phyloP scores from a whole-genome alignment of 1,284 basidiomycete species.

The Moesziomyces antarcticus region DNA sequence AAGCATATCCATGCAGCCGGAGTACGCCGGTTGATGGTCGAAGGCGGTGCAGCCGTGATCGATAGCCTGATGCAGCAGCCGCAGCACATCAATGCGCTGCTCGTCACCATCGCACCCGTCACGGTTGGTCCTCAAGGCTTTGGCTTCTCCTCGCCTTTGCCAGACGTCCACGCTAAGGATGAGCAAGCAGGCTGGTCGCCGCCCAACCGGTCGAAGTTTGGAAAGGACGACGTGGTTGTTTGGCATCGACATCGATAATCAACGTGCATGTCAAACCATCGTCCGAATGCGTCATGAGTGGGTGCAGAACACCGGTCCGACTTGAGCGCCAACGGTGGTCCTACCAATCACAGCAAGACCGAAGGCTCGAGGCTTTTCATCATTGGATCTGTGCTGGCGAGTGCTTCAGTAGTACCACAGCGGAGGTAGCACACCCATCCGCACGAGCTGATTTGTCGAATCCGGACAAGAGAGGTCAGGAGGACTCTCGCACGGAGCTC shows the following conservation, averaged over 20 bases:
- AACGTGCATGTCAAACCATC: too few relatives aligned
- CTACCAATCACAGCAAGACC: too few relatives aligned
- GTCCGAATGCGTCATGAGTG: too few relatives aligned
- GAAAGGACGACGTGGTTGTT: constrained; percentile 27
- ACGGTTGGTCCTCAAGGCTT: constrained; percentile 22
- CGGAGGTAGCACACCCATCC: too few relatives aligned
- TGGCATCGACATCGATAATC: constrained; percentile 19
- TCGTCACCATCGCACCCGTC: constrained; percentile 37
- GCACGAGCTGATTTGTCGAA: too few relatives aligned
- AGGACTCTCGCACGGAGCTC: too few relatives aligned
- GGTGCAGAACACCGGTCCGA: too few relatives aligned
- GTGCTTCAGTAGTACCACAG: too few relatives aligned
- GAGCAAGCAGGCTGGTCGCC: constrained; percentile 3
- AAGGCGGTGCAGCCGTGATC: constrained; percentile 89
- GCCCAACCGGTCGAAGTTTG: constrained; percentile 16
- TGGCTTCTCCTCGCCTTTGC: constrained; percentile 21
- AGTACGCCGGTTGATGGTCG: constrained; percentile 87
- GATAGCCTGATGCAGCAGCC: constrained; percentile 73
- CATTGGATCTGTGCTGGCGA: too few relatives aligned
- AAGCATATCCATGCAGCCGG: constrained; percentile 66
- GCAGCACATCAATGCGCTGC: constrained; percentile 29
- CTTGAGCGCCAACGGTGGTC: too few relatives aligned
- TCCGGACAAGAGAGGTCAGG: too few relatives aligned
- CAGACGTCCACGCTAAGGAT: neutral
- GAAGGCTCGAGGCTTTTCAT: too few relatives aligned